Base-by-base conservation (phyloP, 306 rosid genomes). In the Albizia julibrissin region DNA sequence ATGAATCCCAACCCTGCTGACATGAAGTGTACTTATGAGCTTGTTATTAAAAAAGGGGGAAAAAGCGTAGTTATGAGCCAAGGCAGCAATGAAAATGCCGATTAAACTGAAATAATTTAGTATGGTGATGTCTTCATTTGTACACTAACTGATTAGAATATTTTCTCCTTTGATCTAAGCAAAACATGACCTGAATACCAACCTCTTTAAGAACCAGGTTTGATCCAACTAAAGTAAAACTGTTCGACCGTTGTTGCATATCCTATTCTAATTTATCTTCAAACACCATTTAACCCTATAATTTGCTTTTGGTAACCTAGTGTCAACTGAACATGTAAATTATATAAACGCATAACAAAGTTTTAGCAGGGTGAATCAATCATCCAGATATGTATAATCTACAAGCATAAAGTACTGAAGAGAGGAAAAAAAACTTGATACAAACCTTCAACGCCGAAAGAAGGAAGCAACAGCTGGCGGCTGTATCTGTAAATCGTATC, bases 381-480 rank as follows among this genome's bases (percentile, higher is more conserved):
- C 5, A 27, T 42, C 11, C 19, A 59, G 29, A n/a, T 6, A 77
- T 58, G 42, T 1, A 47, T 33, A 10, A 61, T 2, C 29, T 0
- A 22, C 19, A 37, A 33, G 40, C 22, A 65, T 27, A 19, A 61
- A 50, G 61, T 29, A 4, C 1, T 15, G 49, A 43, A 59, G 37
- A 77, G 22, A 54, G 3, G 1, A 8, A 15, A 73, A 73, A 29
- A 40, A 56, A 8, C 13, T 69, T 3, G 19, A 24, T 15, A 49
- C 50, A 66, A 80, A 93, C 97, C 98, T 93, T 91, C 87, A 82
- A 95, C 93, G 2, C 99, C 99, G 33, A 95, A 91, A 11, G 97
- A 88, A 76, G 99, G 99, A 61, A 95, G 97, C 83, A 95, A 59
- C 13, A 95, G 98, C 79, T 95, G 99, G 44, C 99, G 96, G 76